A percentile compares a stretch with the other conserved stretches of the same genome.
Evolutionary conservation across 2,329 filamentous ascomycete genomes (phyloP).

Genomic region (Elsinoe ampelina): DNA sequence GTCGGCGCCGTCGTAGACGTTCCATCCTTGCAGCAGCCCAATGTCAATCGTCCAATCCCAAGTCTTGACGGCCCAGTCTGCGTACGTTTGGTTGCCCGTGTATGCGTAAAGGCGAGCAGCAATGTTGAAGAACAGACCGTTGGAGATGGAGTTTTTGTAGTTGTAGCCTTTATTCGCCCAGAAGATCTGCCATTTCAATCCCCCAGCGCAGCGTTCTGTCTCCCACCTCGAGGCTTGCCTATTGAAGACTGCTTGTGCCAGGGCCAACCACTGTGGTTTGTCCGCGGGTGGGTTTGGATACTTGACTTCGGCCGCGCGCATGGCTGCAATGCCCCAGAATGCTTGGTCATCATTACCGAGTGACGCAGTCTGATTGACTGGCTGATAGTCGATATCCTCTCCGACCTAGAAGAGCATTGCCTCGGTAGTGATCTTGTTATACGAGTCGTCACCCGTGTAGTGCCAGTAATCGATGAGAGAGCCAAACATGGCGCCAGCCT

Average conservation of each 20-base stretch:
- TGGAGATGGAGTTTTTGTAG: conserved; percentile 51
- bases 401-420: conserved; percentile 53
- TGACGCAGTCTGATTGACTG: conserved; percentile 31
- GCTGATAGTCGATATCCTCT: conserved; percentile 49
- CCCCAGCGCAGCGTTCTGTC: conserved; percentile 24
- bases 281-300: conserved; percentile 34
- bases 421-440: conserved; percentile 50
- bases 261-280: conserved; percentile 34
- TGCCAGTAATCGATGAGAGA: conserved; percentile 62
- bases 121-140: conserved; percentile 50
- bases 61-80: conserved; percentile 61
- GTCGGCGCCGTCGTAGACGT: conserved; percentile 48
- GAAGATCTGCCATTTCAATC: conserved; percentile 56
- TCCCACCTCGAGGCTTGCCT: conserved; percentile 29
- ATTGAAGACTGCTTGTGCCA: conserved; percentile 33
- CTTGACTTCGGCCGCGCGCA: conserved; percentile 45
- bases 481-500: conserved; percentile 53
- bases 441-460: conserved; percentile 54
- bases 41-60: conserved; percentile 55
- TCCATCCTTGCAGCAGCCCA: conserved; percentile 49
- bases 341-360: conserved; percentile 48
- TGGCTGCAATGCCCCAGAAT: conserved; percentile 48
- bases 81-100: conserved; percentile 70
- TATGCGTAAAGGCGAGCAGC: conserved; percentile 63
- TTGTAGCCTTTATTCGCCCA: conserved; percentile 59